Evolutionary conservation across 176 grass and related monocot species (phyloP).

Genomic region (Cocos nucifera): DNA sequence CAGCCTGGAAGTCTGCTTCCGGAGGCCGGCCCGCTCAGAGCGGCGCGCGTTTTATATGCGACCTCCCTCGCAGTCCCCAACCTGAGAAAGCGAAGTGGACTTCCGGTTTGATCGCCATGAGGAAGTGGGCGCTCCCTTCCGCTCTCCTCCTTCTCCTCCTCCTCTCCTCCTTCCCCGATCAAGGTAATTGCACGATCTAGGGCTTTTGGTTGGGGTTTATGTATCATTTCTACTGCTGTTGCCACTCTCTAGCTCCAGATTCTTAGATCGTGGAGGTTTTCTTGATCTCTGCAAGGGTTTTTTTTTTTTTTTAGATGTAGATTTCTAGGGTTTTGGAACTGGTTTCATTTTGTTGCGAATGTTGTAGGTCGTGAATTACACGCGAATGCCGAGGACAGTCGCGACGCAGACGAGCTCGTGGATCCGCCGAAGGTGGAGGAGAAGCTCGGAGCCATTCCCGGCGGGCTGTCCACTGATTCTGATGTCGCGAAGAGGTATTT

Average conservation of each 20-base stretch:
- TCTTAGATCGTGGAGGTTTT: too few relatives aligned
- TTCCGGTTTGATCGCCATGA: conserved; percentile 40
- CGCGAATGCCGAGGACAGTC: conserved; percentile 79
- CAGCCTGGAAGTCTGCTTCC: not conserved
- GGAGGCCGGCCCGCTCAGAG: not conserved
- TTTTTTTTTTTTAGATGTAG: not conserved
- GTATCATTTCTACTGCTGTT: too few relatives aligned
- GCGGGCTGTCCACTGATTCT: conserved; percentile 74
- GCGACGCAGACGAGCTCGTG: conserved; percentile 43
- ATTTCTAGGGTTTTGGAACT: conserved; percentile 6
- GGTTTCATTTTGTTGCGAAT: conserved; percentile 1
- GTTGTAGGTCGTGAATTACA: conserved; percentile 69
- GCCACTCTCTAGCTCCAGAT: too few relatives aligned
- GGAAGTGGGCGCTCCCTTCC: conserved; percentile 67
- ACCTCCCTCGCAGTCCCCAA: too few relatives aligned
- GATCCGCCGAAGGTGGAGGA: conserved; percentile 90
- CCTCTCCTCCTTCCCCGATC: conserved; percentile 65
- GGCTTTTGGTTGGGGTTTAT: not conserved
- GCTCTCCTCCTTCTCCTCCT: conserved; percentile 67
- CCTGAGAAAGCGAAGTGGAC: not conserved
- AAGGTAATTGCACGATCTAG: conserved; percentile 26
- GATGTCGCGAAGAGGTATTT: conserved; percentile 71
- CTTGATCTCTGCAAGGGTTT: not conserved
- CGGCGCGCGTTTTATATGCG: not conserved
- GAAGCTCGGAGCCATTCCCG: conserved; percentile 71